phyloP scores from a whole-genome alignment of 805 yeast species.

The Saccharomyces kudriavzevii region DNA sequence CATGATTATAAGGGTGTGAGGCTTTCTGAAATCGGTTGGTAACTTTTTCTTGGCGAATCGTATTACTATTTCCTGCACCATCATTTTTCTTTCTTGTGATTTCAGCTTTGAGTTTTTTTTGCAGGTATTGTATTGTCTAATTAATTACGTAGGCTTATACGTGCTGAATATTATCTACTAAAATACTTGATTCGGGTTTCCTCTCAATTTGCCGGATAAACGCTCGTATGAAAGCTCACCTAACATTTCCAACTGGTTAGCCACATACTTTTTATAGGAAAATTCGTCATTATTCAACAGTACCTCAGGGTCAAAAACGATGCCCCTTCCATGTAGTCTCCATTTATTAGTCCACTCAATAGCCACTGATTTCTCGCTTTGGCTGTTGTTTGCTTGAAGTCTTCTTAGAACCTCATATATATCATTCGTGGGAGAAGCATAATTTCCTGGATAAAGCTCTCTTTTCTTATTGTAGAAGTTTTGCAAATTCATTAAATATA shows the following conservation, averaged over 20 bases:
- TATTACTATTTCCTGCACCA: neutral
- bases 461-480: slow-evolving; percentile 17
- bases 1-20: slow-evolving; percentile 21
- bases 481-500: slow-evolving; percentile 64
- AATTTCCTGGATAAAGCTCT: slow-evolving; percentile 8
- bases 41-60: slow-evolving; percentile 1
- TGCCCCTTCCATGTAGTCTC: slow-evolving; percentile 43
- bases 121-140: neutral
- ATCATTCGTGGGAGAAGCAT: slow-evolving; percentile 60
- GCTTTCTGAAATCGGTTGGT: slow-evolving; percentile 49
- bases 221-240: neutral
- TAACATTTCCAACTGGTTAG: neutral
- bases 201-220: neutral
- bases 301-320: slow-evolving; percentile 21
- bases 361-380: slow-evolving; percentile 35
- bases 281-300: slow-evolving; percentile 14
- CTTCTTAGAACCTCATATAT: slow-evolving; percentile 46
- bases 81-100: neutral
- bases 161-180: neutral
- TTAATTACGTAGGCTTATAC: neutral
- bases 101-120: neutral
- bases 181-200: neutral
- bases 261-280: slow-evolving; percentile 11
- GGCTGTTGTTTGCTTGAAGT: slow-evolving; percentile 37
- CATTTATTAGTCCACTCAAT: slow-evolving; percentile 53